These are phyloP conservation scores for Suillus ampliporus DNA, from an alignment of 768 basidiomycete genomes.

Conservation along the genomic window DNA sequence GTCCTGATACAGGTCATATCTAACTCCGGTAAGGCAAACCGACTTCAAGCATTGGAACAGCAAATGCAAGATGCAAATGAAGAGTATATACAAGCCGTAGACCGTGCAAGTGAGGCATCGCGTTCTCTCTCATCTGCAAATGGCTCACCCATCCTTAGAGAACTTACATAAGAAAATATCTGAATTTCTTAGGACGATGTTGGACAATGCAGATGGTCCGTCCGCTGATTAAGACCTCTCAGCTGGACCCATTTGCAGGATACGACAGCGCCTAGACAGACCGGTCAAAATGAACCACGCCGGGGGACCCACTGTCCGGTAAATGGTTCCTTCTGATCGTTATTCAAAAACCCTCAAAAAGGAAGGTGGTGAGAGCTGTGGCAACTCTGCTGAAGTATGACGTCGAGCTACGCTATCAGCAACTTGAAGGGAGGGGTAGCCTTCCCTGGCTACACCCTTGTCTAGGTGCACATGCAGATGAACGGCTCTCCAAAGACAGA, in stretches of 20 bases:
- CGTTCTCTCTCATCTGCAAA: background rate
- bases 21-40: conserved; percentile 55
- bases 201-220: conserved; percentile 53
- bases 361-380: background rate
- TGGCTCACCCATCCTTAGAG: conserved; percentile 43
- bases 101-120: conserved; percentile 70
- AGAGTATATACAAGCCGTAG: conserved; percentile 75
- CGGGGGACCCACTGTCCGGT: too few species aligned
- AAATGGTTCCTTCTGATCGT: background rate
- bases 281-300: too few species aligned
- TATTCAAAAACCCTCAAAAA: background rate
- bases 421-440: too few species aligned
- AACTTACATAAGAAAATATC: conserved; percentile 64
- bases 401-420: background rate
- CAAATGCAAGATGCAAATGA: conserved; percentile 76
- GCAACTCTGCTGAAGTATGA: background rate
- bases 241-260: background rate
- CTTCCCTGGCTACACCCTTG: background rate
- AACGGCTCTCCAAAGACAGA: background rate
- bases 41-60: conserved; percentile 69
- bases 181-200: conserved; percentile 60
- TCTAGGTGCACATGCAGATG: too few species aligned
- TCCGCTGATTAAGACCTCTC: background rate
- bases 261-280: background rate
- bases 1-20: background rate